A percentile compares a stretch with the other conserved stretches of the same genome.
These are phyloP conservation scores for Astrothelium subdiscretum DNA, from an alignment of 495 filamentous ascomycete genomes.

Conservation along the genomic window DNA sequence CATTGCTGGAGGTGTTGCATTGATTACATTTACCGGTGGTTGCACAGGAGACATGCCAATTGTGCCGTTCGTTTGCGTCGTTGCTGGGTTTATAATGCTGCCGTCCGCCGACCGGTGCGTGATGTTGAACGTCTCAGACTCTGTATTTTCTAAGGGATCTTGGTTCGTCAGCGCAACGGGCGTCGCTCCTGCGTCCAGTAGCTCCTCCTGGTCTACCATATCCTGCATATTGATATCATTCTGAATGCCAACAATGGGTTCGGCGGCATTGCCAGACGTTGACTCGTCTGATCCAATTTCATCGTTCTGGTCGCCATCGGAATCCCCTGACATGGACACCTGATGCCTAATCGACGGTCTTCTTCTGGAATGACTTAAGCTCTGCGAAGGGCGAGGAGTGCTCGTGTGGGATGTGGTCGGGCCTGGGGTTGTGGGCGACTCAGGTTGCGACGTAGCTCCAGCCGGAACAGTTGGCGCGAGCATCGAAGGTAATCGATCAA, in stretches of 20 bases:
- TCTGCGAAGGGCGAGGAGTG: conserved; percentile 22
- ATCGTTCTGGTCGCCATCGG: conserved; percentile 75
- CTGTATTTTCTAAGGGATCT: conserved; percentile 70
- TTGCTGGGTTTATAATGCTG: conserved; percentile 58
- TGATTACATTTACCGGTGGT: conserved; percentile 50
- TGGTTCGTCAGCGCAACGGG: conserved; percentile 63
- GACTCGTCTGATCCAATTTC: conserved; percentile 60
- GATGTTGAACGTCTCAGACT: conserved; percentile 87
- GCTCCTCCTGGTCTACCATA: conserved; percentile 53
- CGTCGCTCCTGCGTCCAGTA: conserved; percentile 59
- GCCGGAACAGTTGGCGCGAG: conserved; percentile 53
- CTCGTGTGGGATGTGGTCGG: conserved; percentile 37
- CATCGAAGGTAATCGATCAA: conserved; percentile 79
- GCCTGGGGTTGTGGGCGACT: conserved; percentile 84
- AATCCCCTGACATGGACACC: conserved; percentile 73
- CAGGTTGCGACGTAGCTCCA: conserved; percentile 73
- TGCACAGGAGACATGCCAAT: conserved; percentile 70
- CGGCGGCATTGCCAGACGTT: conserved; percentile 48
- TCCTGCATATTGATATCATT: conserved; percentile 67
- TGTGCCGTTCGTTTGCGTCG: conserved; percentile 41
- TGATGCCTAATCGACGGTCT: conserved; percentile 81
- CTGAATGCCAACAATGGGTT: conserved; percentile 67
- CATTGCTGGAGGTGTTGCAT: conserved; percentile 56
- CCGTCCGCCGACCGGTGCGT: conserved; percentile 87
- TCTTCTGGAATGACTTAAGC: conserved; percentile 30